Percentiles rank a stretch among this genome's conserved stretches.
Evolutionary conservation across 1,139 yeast genomes (phyloP).

Genomic region (Diutina scorzettiae): DNA sequence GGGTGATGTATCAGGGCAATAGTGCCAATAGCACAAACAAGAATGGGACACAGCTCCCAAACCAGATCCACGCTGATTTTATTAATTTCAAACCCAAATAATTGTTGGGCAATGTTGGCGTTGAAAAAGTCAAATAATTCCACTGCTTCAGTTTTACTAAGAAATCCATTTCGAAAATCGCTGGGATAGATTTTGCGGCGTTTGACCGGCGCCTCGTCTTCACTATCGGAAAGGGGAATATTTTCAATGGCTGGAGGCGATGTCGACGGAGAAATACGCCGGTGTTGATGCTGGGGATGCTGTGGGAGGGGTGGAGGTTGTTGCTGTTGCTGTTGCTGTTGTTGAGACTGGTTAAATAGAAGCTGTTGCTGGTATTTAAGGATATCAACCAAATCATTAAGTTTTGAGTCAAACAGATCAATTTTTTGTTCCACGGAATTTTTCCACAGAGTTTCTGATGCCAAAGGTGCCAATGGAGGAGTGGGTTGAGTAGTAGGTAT

Average conservation of each 20-base stretch:
- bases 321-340: neutral
- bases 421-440: slow-evolving; percentile 32
- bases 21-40: slow-evolving; percentile 50
- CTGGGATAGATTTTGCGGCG: slow-evolving; percentile 10
- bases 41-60: slow-evolving; percentile 47
- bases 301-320: slow-evolving; percentile 6
- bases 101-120: slow-evolving; percentile 46
- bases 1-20: slow-evolving; percentile 58
- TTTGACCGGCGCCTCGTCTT: slow-evolving; percentile 7
- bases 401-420: slow-evolving; percentile 32
- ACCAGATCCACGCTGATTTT: slow-evolving; percentile 30
- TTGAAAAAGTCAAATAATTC: slow-evolving; percentile 42
- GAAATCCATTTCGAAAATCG: slow-evolving; percentile 26
- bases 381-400: slow-evolving; percentile 31
- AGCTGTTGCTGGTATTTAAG: slow-evolving; percentile 10
- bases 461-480: slow-evolving; percentile 7
- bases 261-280: slow-evolving; percentile 3
- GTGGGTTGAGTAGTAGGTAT: slow-evolving; percentile 2
- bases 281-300: neutral
- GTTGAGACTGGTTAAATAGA: slow-evolving; percentile 4
- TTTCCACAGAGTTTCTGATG: slow-evolving; percentile 23
- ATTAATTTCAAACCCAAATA: slow-evolving; percentile 54
- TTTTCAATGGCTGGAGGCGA: neutral
- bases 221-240: slow-evolving; percentile 6
- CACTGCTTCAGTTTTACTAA: slow-evolving; percentile 33